Evolutionary conservation across 352 stramenopile species (phyloP), one percentile per base, ranked within the genome.

Genomic region (Plasmopara halstedii): DNA sequence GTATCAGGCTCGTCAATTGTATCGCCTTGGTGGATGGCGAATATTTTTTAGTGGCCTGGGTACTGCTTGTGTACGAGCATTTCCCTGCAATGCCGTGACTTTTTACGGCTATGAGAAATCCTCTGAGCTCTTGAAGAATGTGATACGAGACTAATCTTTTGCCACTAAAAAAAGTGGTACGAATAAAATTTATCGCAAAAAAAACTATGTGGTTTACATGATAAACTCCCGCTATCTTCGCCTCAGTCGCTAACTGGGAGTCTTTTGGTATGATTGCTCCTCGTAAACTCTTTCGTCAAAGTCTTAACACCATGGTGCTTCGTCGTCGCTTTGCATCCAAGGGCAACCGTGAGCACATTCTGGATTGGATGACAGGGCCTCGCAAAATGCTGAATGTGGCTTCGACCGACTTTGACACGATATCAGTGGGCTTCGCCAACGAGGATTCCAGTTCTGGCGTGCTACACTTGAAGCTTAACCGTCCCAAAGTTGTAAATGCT

Each of bases 101-200:
- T 90, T 94, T 49, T 90, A 81, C 62, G 76, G 60, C 51, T 94
- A 94, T 61, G 83, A 94, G 50, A 77, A 76, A 52, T 68, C 80
- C 1, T 87, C 79, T 2, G 64, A 77, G 25, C 17, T 81, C 39
- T 72, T 93, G 32, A 88, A 87, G 59, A 57, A 80, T 26, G 15
- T 44, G 33, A 38, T 62, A 33, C 37, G 42, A 37, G 42, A 67
- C 32, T 49, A 55, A 35, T 63, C 68, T 19, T 35, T 31, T 36
- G 42, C 56, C 59, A 25, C n/a, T n/a, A n/a, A n/a, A n/a, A n/a
- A n/a, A n/a, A n/a, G n/a, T n/a, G n/a, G n/a, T n/a, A n/a, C n/a
- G n/a, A n/a, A n/a, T n/a, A n/a, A n/a, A n/a, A n/a, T n/a, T n/a
- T n/a, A n/a, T n/a, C n/a, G n/a, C n/a, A n/a, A n/a, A n/a, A n/a